Percentiles rank a stretch among this genome's conserved stretches.
Evolutionary conservation across 345 rosid genomes (phyloP).

Genomic region (Citrus reticulata): DNA sequence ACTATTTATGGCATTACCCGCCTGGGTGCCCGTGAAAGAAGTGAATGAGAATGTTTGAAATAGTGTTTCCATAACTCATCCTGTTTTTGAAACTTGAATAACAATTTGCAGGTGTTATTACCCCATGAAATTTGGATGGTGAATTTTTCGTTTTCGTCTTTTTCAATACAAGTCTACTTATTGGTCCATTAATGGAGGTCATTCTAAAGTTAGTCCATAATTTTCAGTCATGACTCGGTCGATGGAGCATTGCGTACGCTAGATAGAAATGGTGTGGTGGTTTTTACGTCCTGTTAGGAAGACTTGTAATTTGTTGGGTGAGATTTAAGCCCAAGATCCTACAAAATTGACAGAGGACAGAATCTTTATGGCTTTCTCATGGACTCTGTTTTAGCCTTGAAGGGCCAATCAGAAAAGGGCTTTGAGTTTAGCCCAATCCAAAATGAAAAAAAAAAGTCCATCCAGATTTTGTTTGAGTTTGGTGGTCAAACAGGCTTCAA

Average conservation of each 20-base stretch:
- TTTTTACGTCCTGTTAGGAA: too few species aligned
- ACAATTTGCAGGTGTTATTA: not conserved
- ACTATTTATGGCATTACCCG: not conserved
- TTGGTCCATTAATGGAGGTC: too few species aligned
- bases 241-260: too few species aligned
- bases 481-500: not conserved
- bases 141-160: not conserved
- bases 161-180: not conserved
- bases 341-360: too few species aligned
- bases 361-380: not conserved
- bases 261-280: too few species aligned
- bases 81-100: constrained; percentile 11
- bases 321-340: too few species aligned
- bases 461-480: too few species aligned
- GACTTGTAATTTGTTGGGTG: too few species aligned
- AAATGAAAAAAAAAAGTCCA: too few species aligned
- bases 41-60: constrained; percentile 7
- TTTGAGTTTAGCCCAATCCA: not conserved
- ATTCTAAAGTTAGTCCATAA: too few species aligned
- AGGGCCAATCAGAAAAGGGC: not conserved
- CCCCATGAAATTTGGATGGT: not conserved
- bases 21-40: not conserved
- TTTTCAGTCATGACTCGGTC: too few species aligned
- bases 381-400: not conserved
- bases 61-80: not conserved